phyloP scores from a whole-genome alignment of 1,284 basidiomycete species.

The Amylostereum chailletii region DNA sequence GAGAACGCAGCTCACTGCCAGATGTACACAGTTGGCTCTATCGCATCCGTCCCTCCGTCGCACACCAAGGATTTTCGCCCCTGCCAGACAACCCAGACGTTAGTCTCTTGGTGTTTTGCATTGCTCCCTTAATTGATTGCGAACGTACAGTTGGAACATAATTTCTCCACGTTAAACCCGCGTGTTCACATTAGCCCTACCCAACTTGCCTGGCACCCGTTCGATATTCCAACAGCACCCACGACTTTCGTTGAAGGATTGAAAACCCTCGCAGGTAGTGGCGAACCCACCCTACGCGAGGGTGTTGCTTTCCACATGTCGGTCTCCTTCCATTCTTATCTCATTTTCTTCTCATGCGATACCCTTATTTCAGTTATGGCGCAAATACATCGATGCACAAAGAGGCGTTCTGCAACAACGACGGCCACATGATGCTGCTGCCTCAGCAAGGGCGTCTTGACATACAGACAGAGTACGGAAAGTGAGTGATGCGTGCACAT shows the following conservation, averaged over 20 bases:
- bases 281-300: slow-evolving; percentile 52
- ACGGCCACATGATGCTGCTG: slow-evolving; percentile 63
- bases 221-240: slow-evolving; percentile 39
- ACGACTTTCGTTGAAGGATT: slow-evolving; percentile 49
- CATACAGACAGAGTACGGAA: slow-evolving; percentile 65
- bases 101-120: slow-evolving; percentile 14
- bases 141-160: slow-evolving; percentile 39
- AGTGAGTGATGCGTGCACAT: slow-evolving; percentile 25
- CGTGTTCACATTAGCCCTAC: slow-evolving; percentile 56
- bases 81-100: slow-evolving; percentile 54
- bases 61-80: slow-evolving; percentile 52
- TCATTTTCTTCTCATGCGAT: too few relatives aligned
- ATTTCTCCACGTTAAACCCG: slow-evolving; percentile 50
- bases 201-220: slow-evolving; percentile 64
- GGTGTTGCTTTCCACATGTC: slow-evolving; percentile 52
- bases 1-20: background rate
- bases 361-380: slow-evolving; percentile 26
- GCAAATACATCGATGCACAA: slow-evolving; percentile 57
- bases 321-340: too few relatives aligned
- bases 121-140: slow-evolving; percentile 5
- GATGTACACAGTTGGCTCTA: slow-evolving; percentile 42
- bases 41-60: slow-evolving; percentile 61
- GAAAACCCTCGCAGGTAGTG: slow-evolving; percentile 57
- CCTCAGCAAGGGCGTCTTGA: slow-evolving; percentile 59
- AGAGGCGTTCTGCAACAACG: slow-evolving; percentile 57